Base-by-base conservation (phyloP, 495 filamentous ascomycete genomes). In the Aspergillus nidulans region DNA sequence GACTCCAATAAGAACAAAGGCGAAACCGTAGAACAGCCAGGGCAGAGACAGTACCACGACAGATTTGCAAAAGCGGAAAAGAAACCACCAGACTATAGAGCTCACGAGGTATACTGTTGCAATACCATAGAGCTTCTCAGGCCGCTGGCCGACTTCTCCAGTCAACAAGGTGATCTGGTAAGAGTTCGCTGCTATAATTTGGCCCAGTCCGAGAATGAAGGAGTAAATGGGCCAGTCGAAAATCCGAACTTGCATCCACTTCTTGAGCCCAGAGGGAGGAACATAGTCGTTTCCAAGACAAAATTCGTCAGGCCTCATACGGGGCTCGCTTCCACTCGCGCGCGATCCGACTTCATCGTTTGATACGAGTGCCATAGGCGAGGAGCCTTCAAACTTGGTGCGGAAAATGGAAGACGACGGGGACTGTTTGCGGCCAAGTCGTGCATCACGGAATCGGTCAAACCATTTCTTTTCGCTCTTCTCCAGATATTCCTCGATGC, bases 381-480 rank as follows among this genome's bases (percentile, higher is more conserved):
- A 72, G 6, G 59, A 61, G 9, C 53, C 54, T 20, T 64, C 65
- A 6, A 63, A 44, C 49, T 74, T 76, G 39, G 49, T 62, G 20
- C 67, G 59, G 60, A 71, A 74, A 49, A 75, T 52, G 23, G 75
- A 76, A 23, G 72, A 67, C 26, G 72, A 67, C 44, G 75, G 76
- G 6, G 76, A 77, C 39, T 72, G 72, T 20, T 76, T 74, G 55
- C 70, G 69, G 16, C 77, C 78, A 21, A 75, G 59, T 47, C 81
- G 81, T 38, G 84, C 84, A 56, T 85, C 76, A 30, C 81, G 69
- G 68, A 82, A 85, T 20, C 77, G 73, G 39, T 80, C 74, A 60
- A 87, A 88, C 83, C 84, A 89, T 53, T 84, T 80, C 74, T 86
- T 87, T 65, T 89, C 85, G 50, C 81, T 83, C 68, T 82, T 86